Percentiles rank a stretch among this genome's conserved stretches.
phyloP scores from a whole-genome alignment of 495 filamentous ascomycete genomes.

The Daldinia concentrica region DNA sequence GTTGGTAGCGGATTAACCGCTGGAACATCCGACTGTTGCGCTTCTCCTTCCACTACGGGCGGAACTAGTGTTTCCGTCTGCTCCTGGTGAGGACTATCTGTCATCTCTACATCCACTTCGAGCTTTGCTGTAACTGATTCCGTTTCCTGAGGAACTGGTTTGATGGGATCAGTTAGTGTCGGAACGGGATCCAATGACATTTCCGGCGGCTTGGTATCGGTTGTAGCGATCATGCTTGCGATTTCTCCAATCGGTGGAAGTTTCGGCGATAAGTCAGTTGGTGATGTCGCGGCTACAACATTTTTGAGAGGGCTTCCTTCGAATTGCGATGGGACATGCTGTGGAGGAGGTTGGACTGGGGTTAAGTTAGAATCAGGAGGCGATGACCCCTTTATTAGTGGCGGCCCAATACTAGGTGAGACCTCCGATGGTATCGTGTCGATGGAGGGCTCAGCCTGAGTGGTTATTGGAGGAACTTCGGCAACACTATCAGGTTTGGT shows the following conservation, averaged over 20 bases:
- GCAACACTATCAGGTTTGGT: constrained; percentile 38
- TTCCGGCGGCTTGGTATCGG: background rate
- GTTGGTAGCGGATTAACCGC: background rate
- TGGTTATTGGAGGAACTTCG: constrained; percentile 31
- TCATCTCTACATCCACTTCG: constrained; percentile 31
- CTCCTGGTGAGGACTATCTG: constrained; percentile 9
- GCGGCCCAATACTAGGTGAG: constrained; percentile 39
- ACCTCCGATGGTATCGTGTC: constrained; percentile 29
- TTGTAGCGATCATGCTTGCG: background rate
- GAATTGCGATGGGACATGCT: constrained; percentile 43
- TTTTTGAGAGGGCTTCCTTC: constrained; percentile 61
- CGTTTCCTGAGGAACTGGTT: background rate
- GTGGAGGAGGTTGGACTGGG: constrained; percentile 29
- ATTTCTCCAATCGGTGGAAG: constrained; percentile 16
- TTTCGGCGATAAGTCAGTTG: constrained; percentile 18
- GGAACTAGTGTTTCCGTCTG: background rate
- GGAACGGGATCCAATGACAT: constrained; percentile 5
- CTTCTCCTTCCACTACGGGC: background rate
- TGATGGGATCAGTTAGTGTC: background rate
- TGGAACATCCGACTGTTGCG: constrained; percentile 1
- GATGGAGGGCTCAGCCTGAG: constrained; percentile 12
- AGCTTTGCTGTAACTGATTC: background rate
- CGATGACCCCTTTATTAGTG: constrained; percentile 12
- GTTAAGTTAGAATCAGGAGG: constrained; percentile 20
- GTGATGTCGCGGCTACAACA: constrained; percentile 47